Evolutionary conservation across 768 basidiomycete species (phyloP).

Genomic region (Mycena epipterygia): DNA sequence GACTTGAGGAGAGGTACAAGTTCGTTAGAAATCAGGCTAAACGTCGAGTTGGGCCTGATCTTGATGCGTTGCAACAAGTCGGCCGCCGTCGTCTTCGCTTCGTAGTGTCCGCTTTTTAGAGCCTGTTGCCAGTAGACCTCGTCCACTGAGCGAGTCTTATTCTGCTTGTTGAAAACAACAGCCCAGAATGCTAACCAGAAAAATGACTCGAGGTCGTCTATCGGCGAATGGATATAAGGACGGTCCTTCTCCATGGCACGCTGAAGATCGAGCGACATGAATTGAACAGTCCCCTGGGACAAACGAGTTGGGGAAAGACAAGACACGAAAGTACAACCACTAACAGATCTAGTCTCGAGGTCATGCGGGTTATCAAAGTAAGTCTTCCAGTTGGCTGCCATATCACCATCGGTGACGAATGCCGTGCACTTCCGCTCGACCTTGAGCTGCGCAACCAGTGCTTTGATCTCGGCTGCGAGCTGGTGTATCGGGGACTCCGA

Average conservation of each 20-base stretch:
- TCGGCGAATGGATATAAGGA: slow-evolving; percentile 25
- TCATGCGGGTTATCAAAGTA: neutral
- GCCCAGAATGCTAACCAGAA: slow-evolving; percentile 36
- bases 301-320: neutral
- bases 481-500: neutral
- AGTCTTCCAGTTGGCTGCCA: slow-evolving; percentile 25
- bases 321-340: neutral
- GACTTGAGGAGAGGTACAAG: slow-evolving; percentile 5
- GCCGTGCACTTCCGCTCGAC: neutral
- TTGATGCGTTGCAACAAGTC: too few relatives aligned
- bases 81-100: neutral
- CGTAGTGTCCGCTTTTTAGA: neutral
- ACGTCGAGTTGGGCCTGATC: neutral
- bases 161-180: slow-evolving; percentile 17
- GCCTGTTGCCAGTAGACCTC: neutral
- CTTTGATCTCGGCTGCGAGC: neutral
- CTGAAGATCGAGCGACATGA: slow-evolving; percentile 32
- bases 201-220: slow-evolving; percentile 32
- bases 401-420: slow-evolving; percentile 34
- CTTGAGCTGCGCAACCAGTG: neutral
- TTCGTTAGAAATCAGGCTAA: neutral
- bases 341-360: slow-evolving; percentile 9
- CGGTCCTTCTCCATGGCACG: neutral
- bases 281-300: slow-evolving; percentile 27
- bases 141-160: neutral